A percentile compares a stretch with the other conserved stretches of the same genome.
These are phyloP conservation scores for Coniella lustricola DNA, from an alignment of 2,329 filamentous ascomycete genomes.

Conservation along the genomic window DNA sequence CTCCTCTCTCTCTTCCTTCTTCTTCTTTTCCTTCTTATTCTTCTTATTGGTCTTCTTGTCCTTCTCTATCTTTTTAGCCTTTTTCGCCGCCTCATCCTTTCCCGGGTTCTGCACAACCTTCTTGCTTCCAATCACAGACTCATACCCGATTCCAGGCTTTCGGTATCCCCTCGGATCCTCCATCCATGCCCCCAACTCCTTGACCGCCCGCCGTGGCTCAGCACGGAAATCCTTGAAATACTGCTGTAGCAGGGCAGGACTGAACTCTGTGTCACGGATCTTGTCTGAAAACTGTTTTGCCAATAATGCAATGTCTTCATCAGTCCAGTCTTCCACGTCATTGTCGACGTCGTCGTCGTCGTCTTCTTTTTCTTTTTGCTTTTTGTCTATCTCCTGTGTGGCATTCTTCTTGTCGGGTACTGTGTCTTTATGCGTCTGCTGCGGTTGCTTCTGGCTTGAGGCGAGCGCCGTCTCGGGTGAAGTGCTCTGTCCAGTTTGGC, in stretches of 20 bases:
- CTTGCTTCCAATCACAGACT: too few relatives aligned
- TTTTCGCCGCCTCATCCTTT: too few relatives aligned
- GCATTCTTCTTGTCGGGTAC: too few relatives aligned
- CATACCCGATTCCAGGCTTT: background rate
- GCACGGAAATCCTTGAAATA: constrained; percentile 16
- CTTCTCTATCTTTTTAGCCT: too few relatives aligned
- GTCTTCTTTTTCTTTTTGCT: background rate
- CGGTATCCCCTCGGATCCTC: constrained; percentile 9
- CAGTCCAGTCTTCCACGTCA: constrained; percentile 13
- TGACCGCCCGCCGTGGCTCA: constrained; percentile 8
- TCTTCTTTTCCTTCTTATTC: background rate
- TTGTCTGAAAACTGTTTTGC: constrained; percentile 4
- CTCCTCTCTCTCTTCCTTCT: background rate
- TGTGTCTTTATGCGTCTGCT: too few relatives aligned
- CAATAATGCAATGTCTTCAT: constrained; percentile 4
- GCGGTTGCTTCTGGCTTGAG: too few relatives aligned
- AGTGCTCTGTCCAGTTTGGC: constrained; percentile 4
- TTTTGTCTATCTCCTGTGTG: too few relatives aligned
- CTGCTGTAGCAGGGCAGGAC: constrained; percentile 13
- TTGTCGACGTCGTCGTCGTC: too few relatives aligned
- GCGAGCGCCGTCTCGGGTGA: background rate
- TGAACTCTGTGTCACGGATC: constrained; percentile 8
- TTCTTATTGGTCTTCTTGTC: background rate
- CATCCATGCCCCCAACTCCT: constrained; percentile 10
- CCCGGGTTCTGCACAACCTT: too few relatives aligned